Evolutionary conservation across 768 basidiomycete species (phyloP), one percentile per base, ranked within the genome.

Genomic region (Leccinum boreale): DNA sequence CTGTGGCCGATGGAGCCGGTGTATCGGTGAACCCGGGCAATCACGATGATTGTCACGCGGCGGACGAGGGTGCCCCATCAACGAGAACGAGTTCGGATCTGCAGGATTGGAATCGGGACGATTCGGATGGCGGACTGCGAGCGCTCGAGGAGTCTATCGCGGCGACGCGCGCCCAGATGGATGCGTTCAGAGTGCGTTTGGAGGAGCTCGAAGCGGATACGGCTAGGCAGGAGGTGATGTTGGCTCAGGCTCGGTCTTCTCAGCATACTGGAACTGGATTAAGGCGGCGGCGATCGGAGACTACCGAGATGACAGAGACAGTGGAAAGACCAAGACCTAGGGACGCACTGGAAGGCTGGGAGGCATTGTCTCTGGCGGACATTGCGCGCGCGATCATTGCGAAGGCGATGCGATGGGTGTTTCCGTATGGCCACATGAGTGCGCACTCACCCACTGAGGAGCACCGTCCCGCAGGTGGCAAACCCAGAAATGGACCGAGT

Each of bases 151-250:
- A 52, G 44, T 73, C 72, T 19, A 58, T 72, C 33, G 39, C 55
- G 5, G 49, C 12, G 19, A 72, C 68, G n/a, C 68, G 65, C 14
- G 50, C 51, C 3, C 65, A 72, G 24, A 46, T 72, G 31, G 68
- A 72, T 19, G 52, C 28, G 4, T 67, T 72, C 26, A 62, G 55
- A 35, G n/a, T 64, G 45, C 72, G 72, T 14, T 36, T 72, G 39
- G 70, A 73, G 39, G 54, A 45, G 14, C 52, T 73, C 26, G 70
- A 72, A 60, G 57, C 60, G 12, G 60, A 72, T 21, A 60, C 65
- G 3, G 29, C 55, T 2, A 57, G 56, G 44, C 61, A 56, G 24
- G 66, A 72, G 50, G 60, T 24, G 4, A 52, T 46, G 17, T 36
- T 50, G 19, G 15, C 28, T 7, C 49, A 29, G 23, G 36, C 45